Base-by-base conservation (phyloP, 1,284 basidiomycete genomes). In the Melampsora abietis-canadensis region DNA sequence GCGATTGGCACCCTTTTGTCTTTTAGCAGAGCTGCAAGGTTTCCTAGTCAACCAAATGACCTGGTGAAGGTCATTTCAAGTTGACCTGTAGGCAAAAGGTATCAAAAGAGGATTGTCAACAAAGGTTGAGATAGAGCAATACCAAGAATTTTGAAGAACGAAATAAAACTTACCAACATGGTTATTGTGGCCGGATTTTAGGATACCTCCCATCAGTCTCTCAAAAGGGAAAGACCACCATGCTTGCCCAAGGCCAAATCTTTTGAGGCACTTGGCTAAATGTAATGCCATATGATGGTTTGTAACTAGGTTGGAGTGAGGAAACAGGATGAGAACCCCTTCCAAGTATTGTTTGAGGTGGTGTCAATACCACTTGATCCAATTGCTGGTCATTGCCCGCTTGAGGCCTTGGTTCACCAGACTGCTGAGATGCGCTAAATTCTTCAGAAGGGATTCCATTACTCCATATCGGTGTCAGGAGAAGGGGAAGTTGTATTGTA, bases 201-300 rank as follows among this genome's bases (percentile, higher is more conserved):
- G 8, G 8, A 66, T 66, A 15, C 14, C 12, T 6, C 64, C 64
- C 64, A 66, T 66, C 14, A 66, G 14, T 47, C 17, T 5, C 30
- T 51, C 64, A 21, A 31, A 47, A 46, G 12, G 30, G 27, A 66
- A 66, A 7, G 37, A 66, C 64, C 64, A 66, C 44, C 64, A 66
- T 12, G 64, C 64, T 31, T 24, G 3, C 3, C 30, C n/a, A 4
- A 21, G 64, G 3, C 64, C 64, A 66, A 66, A 66, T 8, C 27
- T 66, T n/a, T 66, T 24, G 4, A 66, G 30, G 46, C n/a, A 66
- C 2, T 66, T n/a, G 48, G 64, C 64, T 46, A 48, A 40, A 44
- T 66, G 64, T 2, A 66, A 27, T 2, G 64, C 37, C 40, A 66
- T 66, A 24, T 47, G 64, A 30, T 66, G 64, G 24, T 51, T 66